Conservation (phyloP, 441 rosid species). For the Metrosideros polymorpha region DNA sequence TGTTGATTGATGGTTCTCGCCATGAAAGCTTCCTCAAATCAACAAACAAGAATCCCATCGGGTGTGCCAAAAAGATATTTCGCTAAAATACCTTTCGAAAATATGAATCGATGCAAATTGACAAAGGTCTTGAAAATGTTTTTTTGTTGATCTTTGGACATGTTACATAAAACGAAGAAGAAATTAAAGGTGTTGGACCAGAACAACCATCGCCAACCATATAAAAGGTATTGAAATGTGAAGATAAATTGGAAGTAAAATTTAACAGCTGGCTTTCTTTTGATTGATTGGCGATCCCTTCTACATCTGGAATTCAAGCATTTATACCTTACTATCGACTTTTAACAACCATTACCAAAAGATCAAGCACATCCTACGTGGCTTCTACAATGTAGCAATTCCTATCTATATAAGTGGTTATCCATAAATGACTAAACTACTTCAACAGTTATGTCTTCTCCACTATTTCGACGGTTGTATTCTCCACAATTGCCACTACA, state of each 20-base stretch:
- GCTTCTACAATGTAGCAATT: background rate
- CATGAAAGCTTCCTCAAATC: accelerated
- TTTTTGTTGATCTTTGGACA: background rate
- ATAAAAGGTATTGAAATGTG: background rate
- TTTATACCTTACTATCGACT: background rate
- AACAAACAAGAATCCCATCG: background rate
- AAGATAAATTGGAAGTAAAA: background rate
- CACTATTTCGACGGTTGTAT: background rate
- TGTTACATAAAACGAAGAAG: background rate
- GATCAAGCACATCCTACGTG: background rate
- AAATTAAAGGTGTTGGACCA: background rate
- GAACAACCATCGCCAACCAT: background rate
- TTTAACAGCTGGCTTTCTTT: background rate
- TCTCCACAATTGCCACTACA: background rate
- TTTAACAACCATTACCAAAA: background rate
- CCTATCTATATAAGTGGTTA: background rate
- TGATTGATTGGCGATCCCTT: background rate
- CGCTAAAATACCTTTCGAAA: accelerated
- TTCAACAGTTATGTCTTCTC: background rate
- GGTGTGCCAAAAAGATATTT: background rate
- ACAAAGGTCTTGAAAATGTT: background rate
- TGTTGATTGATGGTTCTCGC: background rate
- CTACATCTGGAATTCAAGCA: background rate
- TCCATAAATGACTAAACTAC: background rate
- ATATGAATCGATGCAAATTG: background rate